A percentile compares a stretch with the other conserved stretches of the same genome.
phyloP scores from a whole-genome alignment of 2,329 filamentous ascomycete genomes.

The Dactylonectria macrodidyma region DNA sequence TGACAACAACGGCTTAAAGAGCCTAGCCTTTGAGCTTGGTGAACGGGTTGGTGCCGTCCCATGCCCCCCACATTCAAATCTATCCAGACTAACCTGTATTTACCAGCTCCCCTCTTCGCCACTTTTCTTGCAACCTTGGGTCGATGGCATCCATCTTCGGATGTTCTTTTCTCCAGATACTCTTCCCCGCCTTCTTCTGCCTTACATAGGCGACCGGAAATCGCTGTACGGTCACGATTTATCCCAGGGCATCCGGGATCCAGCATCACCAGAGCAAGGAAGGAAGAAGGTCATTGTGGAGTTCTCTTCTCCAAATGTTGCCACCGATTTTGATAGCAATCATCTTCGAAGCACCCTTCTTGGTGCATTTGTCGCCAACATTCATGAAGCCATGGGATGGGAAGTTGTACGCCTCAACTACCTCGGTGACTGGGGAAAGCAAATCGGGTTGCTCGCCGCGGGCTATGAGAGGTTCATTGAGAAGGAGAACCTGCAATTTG shows the following conservation, averaged over 20 bases:
- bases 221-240: constrained; percentile 24
- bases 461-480: constrained; percentile 76
- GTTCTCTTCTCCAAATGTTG: constrained; percentile 84
- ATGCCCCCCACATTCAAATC: background rate
- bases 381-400: constrained; percentile 77
- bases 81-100: constrained; percentile 1
- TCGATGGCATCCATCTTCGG: constrained; percentile 34
- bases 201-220: constrained; percentile 29
- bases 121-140: constrained; percentile 26
- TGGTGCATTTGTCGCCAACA: constrained; percentile 76
- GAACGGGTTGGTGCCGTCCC: constrained; percentile 12
- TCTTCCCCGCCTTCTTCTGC: constrained; percentile 29
- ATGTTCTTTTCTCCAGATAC: constrained; percentile 31
- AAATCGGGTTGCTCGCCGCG: constrained; percentile 72
- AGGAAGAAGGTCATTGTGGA: constrained; percentile 71
- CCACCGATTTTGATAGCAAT: constrained; percentile 82
- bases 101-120: constrained; percentile 27
- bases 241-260: constrained; percentile 21
- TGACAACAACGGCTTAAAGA: constrained; percentile 27
- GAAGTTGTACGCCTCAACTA: constrained; percentile 79
- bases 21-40: constrained; percentile 28
- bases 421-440: constrained; percentile 81
- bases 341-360: constrained; percentile 85
- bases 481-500: constrained; percentile 71
- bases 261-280: constrained; percentile 1